Conservation (phyloP, 371 early-diverging fungal genomes). For the Umbelopsis sp. region DNA sequence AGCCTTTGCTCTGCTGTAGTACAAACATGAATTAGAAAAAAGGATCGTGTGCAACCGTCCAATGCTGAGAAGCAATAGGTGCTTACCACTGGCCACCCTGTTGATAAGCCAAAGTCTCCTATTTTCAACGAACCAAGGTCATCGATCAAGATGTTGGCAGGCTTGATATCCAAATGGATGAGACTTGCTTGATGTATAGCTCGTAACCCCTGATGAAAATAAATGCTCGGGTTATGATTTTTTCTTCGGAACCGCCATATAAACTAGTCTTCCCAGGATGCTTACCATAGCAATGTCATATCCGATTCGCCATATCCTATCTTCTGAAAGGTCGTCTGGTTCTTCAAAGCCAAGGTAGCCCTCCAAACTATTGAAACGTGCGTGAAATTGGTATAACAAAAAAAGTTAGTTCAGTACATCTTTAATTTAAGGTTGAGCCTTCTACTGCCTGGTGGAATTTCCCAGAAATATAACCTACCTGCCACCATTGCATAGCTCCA, state of each 20-base stretch:
- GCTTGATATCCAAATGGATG: slow-evolving; percentile 90
- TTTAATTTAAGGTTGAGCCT: not conserved
- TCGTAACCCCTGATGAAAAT: slow-evolving; percentile 57
- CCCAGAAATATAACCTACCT: slow-evolving; percentile 47
- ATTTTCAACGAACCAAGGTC: slow-evolving; percentile 72
- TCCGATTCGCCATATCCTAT: slow-evolving; percentile 77
- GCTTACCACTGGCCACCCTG: slow-evolving; percentile 62
- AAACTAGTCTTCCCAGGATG: not conserved
- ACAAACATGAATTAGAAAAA: not conserved
- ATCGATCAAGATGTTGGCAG: slow-evolving; percentile 82
- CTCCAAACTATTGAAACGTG: slow-evolving; percentile 26
- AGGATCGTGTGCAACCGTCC: not conserved
- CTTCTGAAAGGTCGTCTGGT: slow-evolving; percentile 58
- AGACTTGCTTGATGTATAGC: slow-evolving; percentile 75
- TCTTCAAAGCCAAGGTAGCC: slow-evolving; percentile 28
- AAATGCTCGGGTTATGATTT: not conserved
- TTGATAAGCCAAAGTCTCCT: slow-evolving; percentile 89
- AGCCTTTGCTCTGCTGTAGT: slow-evolving; percentile 25
- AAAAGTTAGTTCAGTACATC: slow-evolving; percentile 27
- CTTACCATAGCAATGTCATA: slow-evolving; percentile 70
- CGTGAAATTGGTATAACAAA: not conserved
- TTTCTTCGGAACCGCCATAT: too few species aligned
- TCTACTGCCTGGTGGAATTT: too few species aligned
- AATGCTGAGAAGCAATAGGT: not conserved
- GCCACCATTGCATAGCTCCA: slow-evolving; percentile 83